Percentiles rank a stretch among this genome's conserved stretches.
Conservation (phyloP, 441 rosid species). For the Sinapis alba region DNA sequence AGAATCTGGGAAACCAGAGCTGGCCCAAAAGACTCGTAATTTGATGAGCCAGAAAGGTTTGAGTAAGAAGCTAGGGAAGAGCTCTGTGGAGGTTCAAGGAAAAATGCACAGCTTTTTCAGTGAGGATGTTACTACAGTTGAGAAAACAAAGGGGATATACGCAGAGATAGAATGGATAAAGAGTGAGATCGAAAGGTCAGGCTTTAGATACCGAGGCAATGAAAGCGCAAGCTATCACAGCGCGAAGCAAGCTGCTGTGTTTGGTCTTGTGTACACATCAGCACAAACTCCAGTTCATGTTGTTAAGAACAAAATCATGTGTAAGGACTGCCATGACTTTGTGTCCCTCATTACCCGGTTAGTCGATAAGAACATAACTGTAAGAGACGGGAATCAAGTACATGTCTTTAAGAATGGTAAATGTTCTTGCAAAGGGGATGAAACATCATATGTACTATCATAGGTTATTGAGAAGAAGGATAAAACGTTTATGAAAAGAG, state of each 20-base stretch:
- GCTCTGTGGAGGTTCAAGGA: slow-evolving; percentile 42
- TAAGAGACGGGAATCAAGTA: slow-evolving; percentile 40
- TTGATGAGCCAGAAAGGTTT: slow-evolving; percentile 42
- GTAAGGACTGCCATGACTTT: slow-evolving; percentile 43
- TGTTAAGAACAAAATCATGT: slow-evolving; percentile 39
- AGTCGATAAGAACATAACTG: slow-evolving; percentile 38
- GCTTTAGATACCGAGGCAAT: slow-evolving; percentile 25
- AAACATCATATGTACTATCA: slow-evolving; percentile 25
- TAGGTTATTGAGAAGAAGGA: slow-evolving; percentile 10
- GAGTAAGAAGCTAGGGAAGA: slow-evolving; percentile 35
- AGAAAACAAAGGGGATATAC: slow-evolving; percentile 32
- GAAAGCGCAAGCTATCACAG: slow-evolving; percentile 40
- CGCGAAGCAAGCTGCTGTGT: slow-evolving; percentile 47
- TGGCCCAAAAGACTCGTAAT: slow-evolving; percentile 43
- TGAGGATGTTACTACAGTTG: slow-evolving; percentile 35
- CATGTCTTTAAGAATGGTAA: slow-evolving; percentile 40
- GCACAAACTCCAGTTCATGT: slow-evolving; percentile 32
- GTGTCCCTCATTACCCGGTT: slow-evolving; percentile 33
- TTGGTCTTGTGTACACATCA: slow-evolving; percentile 42
- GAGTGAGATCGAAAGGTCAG: slow-evolving; percentile 25
- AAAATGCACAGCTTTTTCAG: slow-evolving; percentile 39
- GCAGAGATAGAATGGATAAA: slow-evolving; percentile 37
- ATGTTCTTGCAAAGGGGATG: slow-evolving; percentile 37
- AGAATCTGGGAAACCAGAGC: slow-evolving; percentile 39
- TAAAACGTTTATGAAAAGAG: slow-evolving; percentile 20